phyloP scores from a whole-genome alignment of 305 asterid genomes.

The Solanum hybrid region DNA sequence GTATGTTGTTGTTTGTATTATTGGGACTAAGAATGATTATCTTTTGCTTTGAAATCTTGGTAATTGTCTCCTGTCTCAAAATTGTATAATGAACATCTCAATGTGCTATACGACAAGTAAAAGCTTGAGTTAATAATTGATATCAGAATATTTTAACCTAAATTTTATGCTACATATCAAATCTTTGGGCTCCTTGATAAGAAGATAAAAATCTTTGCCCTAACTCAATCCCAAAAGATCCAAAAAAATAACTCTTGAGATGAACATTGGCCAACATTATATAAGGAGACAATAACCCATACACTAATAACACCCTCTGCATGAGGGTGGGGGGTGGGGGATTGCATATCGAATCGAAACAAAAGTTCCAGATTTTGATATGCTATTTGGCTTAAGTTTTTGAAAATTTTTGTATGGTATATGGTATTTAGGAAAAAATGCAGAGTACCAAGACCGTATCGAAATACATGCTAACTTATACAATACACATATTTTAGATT shows the following conservation, averaged over 20 bases:
- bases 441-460: background rate
- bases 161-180: background rate
- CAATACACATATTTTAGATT: background rate
- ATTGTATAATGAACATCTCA: background rate
- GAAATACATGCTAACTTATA: background rate
- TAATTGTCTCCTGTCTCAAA: background rate
- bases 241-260: background rate
- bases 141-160: background rate
- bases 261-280: background rate
- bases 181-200: background rate
- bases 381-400: background rate
- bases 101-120: background rate
- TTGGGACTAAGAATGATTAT: background rate
- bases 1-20: background rate
- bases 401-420: background rate
- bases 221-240: background rate
- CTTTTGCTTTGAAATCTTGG: background rate
- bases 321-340: background rate
- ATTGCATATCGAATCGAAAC: background rate
- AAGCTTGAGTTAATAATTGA: background rate
- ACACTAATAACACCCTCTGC: background rate
- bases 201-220: background rate
- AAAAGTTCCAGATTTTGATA: background rate
- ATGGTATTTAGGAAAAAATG: background rate
- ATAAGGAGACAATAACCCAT: background rate